Conservation (phyloP, 257 asterid species). For the Cruciata laevipes region DNA sequence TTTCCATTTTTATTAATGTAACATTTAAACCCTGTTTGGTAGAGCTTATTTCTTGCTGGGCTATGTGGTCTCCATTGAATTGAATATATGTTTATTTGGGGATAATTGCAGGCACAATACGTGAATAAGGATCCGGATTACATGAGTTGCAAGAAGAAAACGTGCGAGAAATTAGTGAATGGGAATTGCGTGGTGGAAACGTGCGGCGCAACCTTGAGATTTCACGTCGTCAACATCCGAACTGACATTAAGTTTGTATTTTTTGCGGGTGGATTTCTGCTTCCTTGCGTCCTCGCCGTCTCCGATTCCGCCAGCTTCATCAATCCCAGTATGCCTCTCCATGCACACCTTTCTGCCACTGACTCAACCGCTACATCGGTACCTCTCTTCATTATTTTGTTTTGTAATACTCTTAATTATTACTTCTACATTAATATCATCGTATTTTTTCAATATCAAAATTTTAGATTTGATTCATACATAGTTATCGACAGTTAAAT, state of each 20-base stretch:
- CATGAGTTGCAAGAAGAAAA: conserved; percentile 42
- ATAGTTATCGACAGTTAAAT: too few species aligned
- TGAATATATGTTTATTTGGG: too few species aligned
- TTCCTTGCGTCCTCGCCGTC: conserved; percentile 53
- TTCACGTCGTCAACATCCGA: conserved; percentile 72
- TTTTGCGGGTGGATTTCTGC: conserved; percentile 53
- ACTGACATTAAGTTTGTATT: conserved; percentile 67
- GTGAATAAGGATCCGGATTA: conserved; percentile 57
- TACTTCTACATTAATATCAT: too few species aligned
- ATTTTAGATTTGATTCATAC: too few species aligned
- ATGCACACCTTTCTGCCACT: conserved; percentile 53
- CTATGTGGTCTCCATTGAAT: too few species aligned
- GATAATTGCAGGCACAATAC: conserved; percentile 56
- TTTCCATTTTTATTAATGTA: too few species aligned
- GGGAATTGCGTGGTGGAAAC: conserved; percentile 42
- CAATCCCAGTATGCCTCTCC: conserved; percentile 58
- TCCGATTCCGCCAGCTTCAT: conserved; percentile 33
- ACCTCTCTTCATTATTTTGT: not conserved
- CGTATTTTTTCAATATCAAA: too few species aligned
- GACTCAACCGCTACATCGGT: conserved; percentile 72
- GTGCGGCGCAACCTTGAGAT: conserved; percentile 47
- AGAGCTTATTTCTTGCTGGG: too few species aligned
- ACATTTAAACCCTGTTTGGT: too few species aligned
- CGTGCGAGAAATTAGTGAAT: conserved; percentile 30
- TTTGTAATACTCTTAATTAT: too few species aligned